phyloP scores from a whole-genome alignment of 2,329 filamentous ascomycete genomes.

The Colletotrichum kahawae region DNA sequence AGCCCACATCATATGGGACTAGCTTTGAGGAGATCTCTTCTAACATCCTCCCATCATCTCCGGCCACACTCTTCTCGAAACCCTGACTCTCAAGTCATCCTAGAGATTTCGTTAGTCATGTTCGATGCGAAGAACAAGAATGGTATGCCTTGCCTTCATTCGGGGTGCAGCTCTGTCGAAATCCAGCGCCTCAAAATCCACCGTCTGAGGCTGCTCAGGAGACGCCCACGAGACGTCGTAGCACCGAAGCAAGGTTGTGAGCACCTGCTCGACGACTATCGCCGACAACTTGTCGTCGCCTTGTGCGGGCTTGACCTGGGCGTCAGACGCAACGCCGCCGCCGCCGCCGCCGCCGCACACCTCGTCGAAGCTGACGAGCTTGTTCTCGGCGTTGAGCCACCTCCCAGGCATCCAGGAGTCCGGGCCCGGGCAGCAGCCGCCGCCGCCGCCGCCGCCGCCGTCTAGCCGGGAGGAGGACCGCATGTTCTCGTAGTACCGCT shows the following conservation, averaged over 20 bases:
- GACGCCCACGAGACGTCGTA: slow-evolving; percentile 23
- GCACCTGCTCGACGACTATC: slow-evolving; percentile 4
- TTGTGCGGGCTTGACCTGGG: neutral
- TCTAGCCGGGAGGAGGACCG: neutral
- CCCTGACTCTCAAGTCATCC: neutral
- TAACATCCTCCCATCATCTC: slow-evolving; percentile 14
- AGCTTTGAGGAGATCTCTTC: neutral
- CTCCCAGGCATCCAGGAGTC: slow-evolving; percentile 23
- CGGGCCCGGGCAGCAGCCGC: neutral
- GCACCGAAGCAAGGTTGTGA: slow-evolving; percentile 21
- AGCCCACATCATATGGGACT: rapidly evolving
- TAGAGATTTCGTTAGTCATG: neutral
- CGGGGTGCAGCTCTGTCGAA: slow-evolving; percentile 23
- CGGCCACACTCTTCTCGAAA: slow-evolving; percentile 9
- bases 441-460: neutral
- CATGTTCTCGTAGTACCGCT: slow-evolving; percentile 19
- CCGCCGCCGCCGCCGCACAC: neutral
- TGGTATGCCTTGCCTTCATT: neutral
- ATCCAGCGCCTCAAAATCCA: slow-evolving; percentile 12
- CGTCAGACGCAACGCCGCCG: neutral
- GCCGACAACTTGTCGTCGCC: slow-evolving; percentile 16
- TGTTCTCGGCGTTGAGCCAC: slow-evolving; percentile 23
- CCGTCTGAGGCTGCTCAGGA: neutral
- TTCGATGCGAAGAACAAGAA: neutral
- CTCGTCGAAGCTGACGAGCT: slow-evolving; percentile 1